These are phyloP conservation scores for Starmera dryadoides DNA, from an alignment of 805 yeast species.

Conservation along the genomic window DNA sequence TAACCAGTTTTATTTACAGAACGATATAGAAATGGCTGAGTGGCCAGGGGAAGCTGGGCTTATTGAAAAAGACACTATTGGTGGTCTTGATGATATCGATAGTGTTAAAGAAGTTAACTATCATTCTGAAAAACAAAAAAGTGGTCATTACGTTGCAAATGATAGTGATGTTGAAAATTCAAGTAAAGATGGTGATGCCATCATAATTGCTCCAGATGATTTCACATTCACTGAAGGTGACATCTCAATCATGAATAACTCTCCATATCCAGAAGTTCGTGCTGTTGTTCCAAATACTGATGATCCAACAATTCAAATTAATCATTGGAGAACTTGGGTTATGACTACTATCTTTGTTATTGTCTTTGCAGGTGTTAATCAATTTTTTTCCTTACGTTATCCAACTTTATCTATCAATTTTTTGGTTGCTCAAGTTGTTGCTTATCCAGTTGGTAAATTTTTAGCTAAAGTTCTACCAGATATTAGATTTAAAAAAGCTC, in stretches of 20 bases:
- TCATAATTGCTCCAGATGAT: constrained; percentile 1
- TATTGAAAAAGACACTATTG: not conserved
- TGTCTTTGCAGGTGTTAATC: constrained; percentile 50
- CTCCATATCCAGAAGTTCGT: constrained; percentile 58
- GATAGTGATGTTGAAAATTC: not conserved
- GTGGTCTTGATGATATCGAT: not conserved
- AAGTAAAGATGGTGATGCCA: not conserved
- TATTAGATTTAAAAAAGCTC: constrained; percentile 21
- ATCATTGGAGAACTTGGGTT: constrained; percentile 50
- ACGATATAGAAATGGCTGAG: not conserved
- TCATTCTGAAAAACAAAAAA: no score
- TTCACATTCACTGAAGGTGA: not conserved
- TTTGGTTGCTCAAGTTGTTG: constrained; percentile 50
- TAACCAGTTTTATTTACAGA: not conserved
- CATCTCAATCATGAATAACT: constrained; percentile 24
- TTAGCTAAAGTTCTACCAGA: constrained; percentile 38
- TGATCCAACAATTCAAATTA: constrained; percentile 40
- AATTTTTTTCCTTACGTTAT: constrained; percentile 45
- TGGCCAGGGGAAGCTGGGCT: not conserved
- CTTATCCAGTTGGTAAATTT: constrained; percentile 51
- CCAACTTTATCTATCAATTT: constrained; percentile 44
- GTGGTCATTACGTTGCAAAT: no score
- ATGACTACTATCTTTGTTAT: constrained; percentile 42
- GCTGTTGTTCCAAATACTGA: constrained; percentile 48
- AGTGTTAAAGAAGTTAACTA: not conserved